Base-by-base conservation (phyloP, 1,284 basidiomycete species). In the Sanghuangporus sanghuang region DNA sequence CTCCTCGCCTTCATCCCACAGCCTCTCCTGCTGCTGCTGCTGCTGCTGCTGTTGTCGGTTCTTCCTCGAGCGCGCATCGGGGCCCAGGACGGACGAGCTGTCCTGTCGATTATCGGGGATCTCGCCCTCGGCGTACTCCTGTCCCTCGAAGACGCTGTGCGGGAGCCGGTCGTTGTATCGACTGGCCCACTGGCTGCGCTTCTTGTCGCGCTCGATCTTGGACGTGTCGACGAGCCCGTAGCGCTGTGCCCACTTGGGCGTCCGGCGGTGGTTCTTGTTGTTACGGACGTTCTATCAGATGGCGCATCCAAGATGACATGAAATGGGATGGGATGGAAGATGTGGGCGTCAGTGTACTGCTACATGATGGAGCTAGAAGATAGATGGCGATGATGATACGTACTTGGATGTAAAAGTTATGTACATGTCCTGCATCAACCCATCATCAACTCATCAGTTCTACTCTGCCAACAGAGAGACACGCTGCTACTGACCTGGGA, bases 381-480 rank as follows among this genome's bases (percentile, higher is more conserved):
- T 58, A 50, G 36, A 67, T 58, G 32, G 8, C 40, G 48, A n/a
- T 21, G 21, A 50, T 14, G 50, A 21, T 6, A 18, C 70, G 46
- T 71, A 89, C 89, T 80, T 91, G 90, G 67, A 96, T 93, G 79
- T 96, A 96, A 75, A 96, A 96, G 73, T 95, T 96, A 76, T 93
- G 91, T 57, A 76, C 83, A 72, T 95, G 93, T 11, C 91, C 90
- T 93, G 67, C 55, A 67, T 35, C 16, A 12, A 57, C n/a, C 61
- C 11, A 54, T 50, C 23, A 57, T 50, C n/a, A n/a, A n/a, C 14
- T 36, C 2, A 64, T 64, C 18, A 49, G 39, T 32, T 68, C 50
- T 62, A 64, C 32, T 3, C 2, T 54, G 27, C 27, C 9, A 16
- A 21, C n/a, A 6, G 16, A 16, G 21, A 46, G 44, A 46, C 21